Conservation (phyloP, 805 yeast genomes). For the Wickerhamomyces xylosicus region DNA sequence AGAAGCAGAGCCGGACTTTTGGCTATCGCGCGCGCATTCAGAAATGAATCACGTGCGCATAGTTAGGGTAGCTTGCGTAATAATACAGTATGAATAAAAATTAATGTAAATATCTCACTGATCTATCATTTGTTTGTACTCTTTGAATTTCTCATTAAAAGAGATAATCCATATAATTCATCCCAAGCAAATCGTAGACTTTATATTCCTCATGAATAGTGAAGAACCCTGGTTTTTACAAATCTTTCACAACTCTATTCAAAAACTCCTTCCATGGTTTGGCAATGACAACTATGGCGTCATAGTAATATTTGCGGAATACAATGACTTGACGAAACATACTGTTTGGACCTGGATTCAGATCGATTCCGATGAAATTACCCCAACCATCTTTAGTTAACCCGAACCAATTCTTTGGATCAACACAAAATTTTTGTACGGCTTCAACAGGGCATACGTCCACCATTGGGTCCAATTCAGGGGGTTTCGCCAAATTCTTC, state of each 20-base stretch:
- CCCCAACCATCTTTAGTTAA: conserved; percentile 10
- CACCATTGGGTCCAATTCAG: conserved; percentile 1
- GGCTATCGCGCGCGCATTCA: no score
- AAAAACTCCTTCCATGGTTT: conserved; percentile 3
- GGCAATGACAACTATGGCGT: conserved; percentile 5
- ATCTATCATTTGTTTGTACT: neutral
- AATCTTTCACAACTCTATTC: neutral
- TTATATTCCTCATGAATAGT: neutral
- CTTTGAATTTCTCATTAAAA: neutral
- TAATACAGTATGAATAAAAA: no score
- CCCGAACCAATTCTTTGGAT: conserved; percentile 8
- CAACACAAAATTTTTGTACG: conserved; percentile 4
- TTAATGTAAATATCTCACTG: no score
- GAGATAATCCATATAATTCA: neutral
- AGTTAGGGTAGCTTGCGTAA: no score
- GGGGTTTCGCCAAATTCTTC: conserved; percentile 7
- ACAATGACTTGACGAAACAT: conserved; percentile 9
- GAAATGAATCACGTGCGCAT: no score
- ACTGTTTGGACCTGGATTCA: conserved; percentile 10
- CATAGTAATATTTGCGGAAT: conserved; percentile 8
- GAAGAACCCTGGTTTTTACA: neutral
- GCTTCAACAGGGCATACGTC: conserved; percentile 4
- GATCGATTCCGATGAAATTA: conserved; percentile 10
- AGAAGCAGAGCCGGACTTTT: no score
- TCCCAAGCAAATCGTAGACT: neutral